A percentile compares a stretch with the other conserved stretches of the same genome.
These are phyloP conservation scores for Agrocybe praecox DNA, from an alignment of 768 basidiomycete species.

Conservation along the genomic window DNA sequence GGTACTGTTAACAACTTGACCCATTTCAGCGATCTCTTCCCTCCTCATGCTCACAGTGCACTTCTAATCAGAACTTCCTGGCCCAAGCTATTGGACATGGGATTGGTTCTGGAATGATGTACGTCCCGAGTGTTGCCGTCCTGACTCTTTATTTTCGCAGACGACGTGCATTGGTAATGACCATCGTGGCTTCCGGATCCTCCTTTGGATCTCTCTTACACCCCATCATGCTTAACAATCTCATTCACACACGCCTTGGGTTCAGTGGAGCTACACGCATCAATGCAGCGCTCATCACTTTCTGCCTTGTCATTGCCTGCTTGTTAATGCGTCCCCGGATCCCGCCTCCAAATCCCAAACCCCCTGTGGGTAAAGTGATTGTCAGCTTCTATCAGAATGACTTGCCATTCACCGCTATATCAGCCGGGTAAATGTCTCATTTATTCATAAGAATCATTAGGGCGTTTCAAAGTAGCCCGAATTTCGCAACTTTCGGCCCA, in stretches of 20 bases:
- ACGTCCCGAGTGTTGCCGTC: conserved; percentile 37
- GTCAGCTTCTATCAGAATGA: neutral
- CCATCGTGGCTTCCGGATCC: conserved; percentile 39
- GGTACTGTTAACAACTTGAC: neutral
- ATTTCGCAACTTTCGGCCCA: too few species aligned
- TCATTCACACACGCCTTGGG: conserved; percentile 32
- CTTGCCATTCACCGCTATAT: neutral
- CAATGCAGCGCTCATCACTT: conserved; percentile 34
- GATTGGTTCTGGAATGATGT: neutral
- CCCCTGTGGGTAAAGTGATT: neutral
- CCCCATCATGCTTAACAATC: conserved; percentile 58
- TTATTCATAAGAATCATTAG: too few species aligned
- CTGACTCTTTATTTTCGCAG: conserved; percentile 53
- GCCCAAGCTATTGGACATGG: neutral
- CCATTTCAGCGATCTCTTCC: neutral
- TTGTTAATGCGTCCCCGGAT: conserved; percentile 35
- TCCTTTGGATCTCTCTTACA: conserved; percentile 50
- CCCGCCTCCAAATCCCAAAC: conserved; percentile 21
- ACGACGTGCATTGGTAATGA: conserved; percentile 49
- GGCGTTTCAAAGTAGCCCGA: too few species aligned
- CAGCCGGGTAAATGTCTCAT: neutral
- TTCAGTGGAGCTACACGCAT: conserved; percentile 38
- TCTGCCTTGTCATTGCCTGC: conserved; percentile 32
- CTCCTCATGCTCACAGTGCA: neutral
- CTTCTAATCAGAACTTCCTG: neutral